Evolutionary conservation across 75 land plant genomes (phyloP), one percentile per base, ranked within the genome.

Genomic region (Cunninghamia lanceolata): DNA sequence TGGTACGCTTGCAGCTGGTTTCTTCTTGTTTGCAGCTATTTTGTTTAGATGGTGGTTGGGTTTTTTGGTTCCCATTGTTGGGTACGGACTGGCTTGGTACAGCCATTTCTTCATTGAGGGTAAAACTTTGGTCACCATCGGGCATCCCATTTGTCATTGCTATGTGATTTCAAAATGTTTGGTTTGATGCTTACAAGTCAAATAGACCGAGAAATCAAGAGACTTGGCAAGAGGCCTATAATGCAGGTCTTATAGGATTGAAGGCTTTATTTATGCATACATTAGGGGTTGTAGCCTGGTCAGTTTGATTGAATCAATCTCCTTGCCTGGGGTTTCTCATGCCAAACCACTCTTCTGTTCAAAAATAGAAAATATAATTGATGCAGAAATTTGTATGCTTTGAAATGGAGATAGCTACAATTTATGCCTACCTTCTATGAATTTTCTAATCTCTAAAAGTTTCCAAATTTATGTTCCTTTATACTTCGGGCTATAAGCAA

Each of bases 91-190:
- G 17, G 98, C 97, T 28, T 96, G 98, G 98, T 96, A 93, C 89
- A 95, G 96, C 88, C 98, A 96, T 40, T 92, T 96, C 91, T 96
- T 96, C 85, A 92, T 96, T 13, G 98, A 96, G 85, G 91, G 93
- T 28, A 96, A 96, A 86, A 59, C 85, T 40, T 97, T 97, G 0
- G 97, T 93, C 28, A 89, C 93, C 14, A 95, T 94, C 85, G 94
- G 91, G 73, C 95, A 96, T 84, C 98, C 98, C 32, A 14, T 95
- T 81, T 96, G 98, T 96, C 98, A 6, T 79, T 95, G 30, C 66
- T 93, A 1, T 95, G 95, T 86, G 98, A 95, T 86, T 89, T 83
- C 83, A 96, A 94, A 92, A 96, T 96, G 98, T 95, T 96, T 86
- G 92, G 91, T 25, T 86, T 96, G 84, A 96, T 96, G 98, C 89